phyloP scores from a whole-genome alignment of 2,329 filamentous ascomycete species.

The Botrytis squamosa region DNA sequence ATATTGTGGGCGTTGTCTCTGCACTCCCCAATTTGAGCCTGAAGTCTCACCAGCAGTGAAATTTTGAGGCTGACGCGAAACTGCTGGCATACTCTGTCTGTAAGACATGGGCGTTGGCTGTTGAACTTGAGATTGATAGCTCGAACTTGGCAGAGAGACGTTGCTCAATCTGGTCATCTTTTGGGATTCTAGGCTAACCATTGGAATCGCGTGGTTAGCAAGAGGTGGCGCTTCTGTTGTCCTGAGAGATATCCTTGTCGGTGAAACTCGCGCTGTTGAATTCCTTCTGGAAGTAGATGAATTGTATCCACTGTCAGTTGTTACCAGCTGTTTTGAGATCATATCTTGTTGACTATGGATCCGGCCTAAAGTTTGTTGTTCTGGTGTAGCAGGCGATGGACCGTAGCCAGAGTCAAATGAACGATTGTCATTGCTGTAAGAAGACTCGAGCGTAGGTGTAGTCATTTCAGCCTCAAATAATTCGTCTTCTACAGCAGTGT shows the following conservation, averaged over 20 bases:
- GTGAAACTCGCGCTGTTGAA: conserved; percentile 20
- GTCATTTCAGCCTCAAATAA: conserved; percentile 43
- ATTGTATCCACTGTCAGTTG: conserved; percentile 61
- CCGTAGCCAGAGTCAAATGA: conserved; percentile 35
- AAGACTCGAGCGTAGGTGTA: conserved; percentile 25
- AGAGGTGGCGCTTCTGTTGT: conserved; percentile 23
- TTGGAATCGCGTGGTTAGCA: conserved; percentile 11
- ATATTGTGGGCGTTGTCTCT: conserved; percentile 24
- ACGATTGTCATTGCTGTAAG: conserved; percentile 18
- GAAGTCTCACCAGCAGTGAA: background rate
- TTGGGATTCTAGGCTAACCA: conserved; percentile 13
- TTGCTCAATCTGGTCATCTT: conserved; percentile 8
- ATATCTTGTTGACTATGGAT: conserved; percentile 24
- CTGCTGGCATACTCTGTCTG: conserved; percentile 24
- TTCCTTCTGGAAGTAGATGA: conserved; percentile 53
- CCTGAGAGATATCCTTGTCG: conserved; percentile 21
- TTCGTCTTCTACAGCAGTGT: conserved; percentile 48
- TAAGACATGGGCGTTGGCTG: conserved; percentile 13
- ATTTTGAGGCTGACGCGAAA: background rate
- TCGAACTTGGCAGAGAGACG: background rate
- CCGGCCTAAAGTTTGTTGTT: background rate
- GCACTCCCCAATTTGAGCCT: conserved; percentile 22
- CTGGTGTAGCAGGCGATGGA: conserved; percentile 18
- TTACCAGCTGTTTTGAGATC: conserved; percentile 47
- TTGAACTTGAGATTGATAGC: conserved; percentile 14